Percentiles rank a stretch among this genome's conserved stretches.
These are phyloP conservation scores for Medicago arabica DNA, from an alignment of 306 rosid species.

Conservation along the genomic window DNA sequence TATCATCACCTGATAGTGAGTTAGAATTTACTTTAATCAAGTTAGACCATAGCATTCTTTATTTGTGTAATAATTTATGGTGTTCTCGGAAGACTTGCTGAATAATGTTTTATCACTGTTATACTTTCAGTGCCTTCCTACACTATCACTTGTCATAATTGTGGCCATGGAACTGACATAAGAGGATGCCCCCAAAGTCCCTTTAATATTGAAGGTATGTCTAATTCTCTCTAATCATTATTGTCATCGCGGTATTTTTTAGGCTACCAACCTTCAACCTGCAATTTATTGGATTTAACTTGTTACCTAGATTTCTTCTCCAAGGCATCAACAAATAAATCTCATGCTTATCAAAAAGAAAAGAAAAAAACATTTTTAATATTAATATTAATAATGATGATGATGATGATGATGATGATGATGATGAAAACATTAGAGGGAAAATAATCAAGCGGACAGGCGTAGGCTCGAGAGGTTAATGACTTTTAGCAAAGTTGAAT, in stretches of 20 bases:
- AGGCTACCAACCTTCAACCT: neutral
- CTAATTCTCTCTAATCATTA: conserved; percentile 6
- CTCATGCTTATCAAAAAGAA: conserved; percentile 1
- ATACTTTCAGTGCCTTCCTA: conserved; percentile 85
- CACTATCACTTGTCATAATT: conserved; percentile 72
- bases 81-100: conserved; percentile 16
- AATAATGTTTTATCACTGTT: conserved; percentile 10
- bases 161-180: conserved; percentile 92
- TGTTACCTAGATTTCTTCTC: conserved; percentile 6
- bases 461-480: neutral
- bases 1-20: conserved; percentile 83
- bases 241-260: conserved; percentile 6
- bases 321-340: conserved; percentile 1
- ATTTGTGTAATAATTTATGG: neutral
- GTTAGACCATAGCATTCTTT: conserved; percentile 12
- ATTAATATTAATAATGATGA: too few species aligned
- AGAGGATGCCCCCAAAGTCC: conserved; percentile 96
- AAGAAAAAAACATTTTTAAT: neutral
- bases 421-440: neutral
- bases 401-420: neutral
- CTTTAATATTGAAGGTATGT: conserved; percentile 73
- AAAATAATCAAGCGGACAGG: neutral
- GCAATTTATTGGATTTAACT: conserved; percentile 1
- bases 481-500: too few species aligned
- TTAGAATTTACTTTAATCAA: conserved; percentile 36